Base-by-base conservation (phyloP, 208 protist species). In the Lotmaria passim region DNA sequence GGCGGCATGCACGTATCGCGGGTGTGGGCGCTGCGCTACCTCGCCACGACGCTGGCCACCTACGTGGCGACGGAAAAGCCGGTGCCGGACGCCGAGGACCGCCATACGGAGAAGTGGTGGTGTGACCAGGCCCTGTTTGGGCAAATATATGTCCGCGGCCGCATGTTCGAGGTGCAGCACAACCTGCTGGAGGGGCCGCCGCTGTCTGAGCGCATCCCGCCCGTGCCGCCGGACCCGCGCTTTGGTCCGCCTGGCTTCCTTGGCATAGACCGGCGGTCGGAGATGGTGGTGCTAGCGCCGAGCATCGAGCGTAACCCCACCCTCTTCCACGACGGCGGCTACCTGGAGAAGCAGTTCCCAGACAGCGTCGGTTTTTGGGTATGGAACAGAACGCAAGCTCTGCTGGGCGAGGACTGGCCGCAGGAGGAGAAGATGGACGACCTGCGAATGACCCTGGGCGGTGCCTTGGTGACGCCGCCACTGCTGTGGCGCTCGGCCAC, bases 101-200 rank as follows among this genome's bases (percentile, higher is more conserved):
- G 60, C 51, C n/a, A 66, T 15, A 60, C 46, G 53, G 12, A 43
- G 7, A 12, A 70, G 47, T 81, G 76, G 76, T 53, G 62, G 50
- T 76, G 71, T 30, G 76, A 81, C 41, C 76, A 81, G 41, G 28
- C 70, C 2, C 23, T 81, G 14, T 66, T 81, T 15, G 76, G 62
- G 5, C 57, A 69, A 31, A 73, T 81, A 31, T 81, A 81, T 57
- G 38, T 70, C 24, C 70, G 70, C 7, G 63, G 19, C 2, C 75
- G 75, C 31, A 23, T 80, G 7, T 80, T 60, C 43, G 75, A 80
- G 53, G 36, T 80, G 0, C 63, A 80, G 63, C 69, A 80, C 50
- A 19, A 64, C 50, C 43, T 80, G n/a, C 60, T 80, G 36, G 23
- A 59, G 2, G 75, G 56, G 11, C 69, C 50, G 23, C 67, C 31